Base-by-base conservation (phyloP, 768 basidiomycete species). In the Boletus barrowsii region DNA sequence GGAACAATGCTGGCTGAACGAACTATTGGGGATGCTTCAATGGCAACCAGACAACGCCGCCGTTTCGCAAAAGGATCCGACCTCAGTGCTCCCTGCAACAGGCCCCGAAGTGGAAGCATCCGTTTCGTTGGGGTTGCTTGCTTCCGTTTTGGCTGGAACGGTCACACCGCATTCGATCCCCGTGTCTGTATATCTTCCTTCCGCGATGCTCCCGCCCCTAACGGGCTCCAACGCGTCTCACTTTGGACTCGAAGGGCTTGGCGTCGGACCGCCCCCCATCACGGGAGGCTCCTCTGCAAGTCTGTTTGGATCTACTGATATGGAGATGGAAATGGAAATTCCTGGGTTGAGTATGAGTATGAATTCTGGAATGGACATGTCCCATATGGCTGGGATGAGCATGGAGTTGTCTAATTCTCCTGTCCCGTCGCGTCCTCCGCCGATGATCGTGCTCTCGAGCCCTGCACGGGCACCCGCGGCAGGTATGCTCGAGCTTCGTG, bases 1-100 rank as follows among this genome's bases (percentile, higher is more conserved):
- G 54, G 90, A 92, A 56, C 90, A 92, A 69, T 88, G 86, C 62
- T 93, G 90, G 90, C 63, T 92, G 17, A 93, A 92, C 62, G 87
- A 87, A 61, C 77, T 78, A n/a, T 68, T 93, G 20, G 62, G 73
- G 5, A 76, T 79, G 42, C 83, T 80, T 42, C 70, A 79, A 13
- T 93, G 90, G 90, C 68, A 69, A 26, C 75, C 82, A 4, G 87
- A 90, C 24, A 42, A 29, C 36, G 46, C 43, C 33, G 14, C 32
- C 22, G 30, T 48, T 11, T 42, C 51, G 20, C 57, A 50, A 41
- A 47, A 56, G 20, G 43, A 48, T 22, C 49, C 55, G 44, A 49
- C 42, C 17, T 37, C 30, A 2, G 32, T 24, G 20, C 17, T n/a
- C 15, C 22, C 47, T 10, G 49, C 30, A 22, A 49, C 50, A 2